phyloP scores from a whole-genome alignment of 768 basidiomycete genomes.

The Cubamyces sp. region DNA sequence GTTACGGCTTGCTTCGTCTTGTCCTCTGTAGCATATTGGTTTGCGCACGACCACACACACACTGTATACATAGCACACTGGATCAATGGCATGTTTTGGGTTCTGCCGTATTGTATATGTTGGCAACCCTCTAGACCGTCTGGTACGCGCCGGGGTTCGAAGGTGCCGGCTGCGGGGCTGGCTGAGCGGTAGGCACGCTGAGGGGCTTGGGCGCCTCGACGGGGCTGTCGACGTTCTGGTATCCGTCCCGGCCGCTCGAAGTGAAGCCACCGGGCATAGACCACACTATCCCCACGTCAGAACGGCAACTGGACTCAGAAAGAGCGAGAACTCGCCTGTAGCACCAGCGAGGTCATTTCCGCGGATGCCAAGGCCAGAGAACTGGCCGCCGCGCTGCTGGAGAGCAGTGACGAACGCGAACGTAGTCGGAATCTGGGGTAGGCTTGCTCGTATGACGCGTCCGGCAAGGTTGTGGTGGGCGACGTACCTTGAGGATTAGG shows the following conservation, averaged over 20 bases:
- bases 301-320: neutral
- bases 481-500: conserved; percentile 43
- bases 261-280: conserved; percentile 49
- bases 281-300: conserved; percentile 38
- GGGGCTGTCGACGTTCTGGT: conserved; percentile 42
- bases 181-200: conserved; percentile 28
- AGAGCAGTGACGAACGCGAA: conserved; percentile 39
- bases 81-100: neutral
- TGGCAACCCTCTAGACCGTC: conserved; percentile 29
- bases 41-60: neutral
- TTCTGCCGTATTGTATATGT: neutral
- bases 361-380: conserved; percentile 38
- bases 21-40: conserved; percentile 20
- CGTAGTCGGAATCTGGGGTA: conserved; percentile 40
- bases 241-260: conserved; percentile 39
- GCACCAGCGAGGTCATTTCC: conserved; percentile 39
- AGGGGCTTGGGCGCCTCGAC: conserved; percentile 31
- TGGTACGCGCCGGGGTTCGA: conserved; percentile 40
- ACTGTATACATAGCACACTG: conserved; percentile 18
- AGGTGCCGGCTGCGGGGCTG: conserved; percentile 22
- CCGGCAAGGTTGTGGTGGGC: neutral
- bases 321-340: conserved; percentile 33
- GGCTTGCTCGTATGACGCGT: neutral
- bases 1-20: neutral
- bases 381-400: conserved; percentile 40